Evolutionary conservation across 257 asterid genomes (phyloP), one percentile per base, ranked within the genome.

Genomic region (Ilex asprella): DNA sequence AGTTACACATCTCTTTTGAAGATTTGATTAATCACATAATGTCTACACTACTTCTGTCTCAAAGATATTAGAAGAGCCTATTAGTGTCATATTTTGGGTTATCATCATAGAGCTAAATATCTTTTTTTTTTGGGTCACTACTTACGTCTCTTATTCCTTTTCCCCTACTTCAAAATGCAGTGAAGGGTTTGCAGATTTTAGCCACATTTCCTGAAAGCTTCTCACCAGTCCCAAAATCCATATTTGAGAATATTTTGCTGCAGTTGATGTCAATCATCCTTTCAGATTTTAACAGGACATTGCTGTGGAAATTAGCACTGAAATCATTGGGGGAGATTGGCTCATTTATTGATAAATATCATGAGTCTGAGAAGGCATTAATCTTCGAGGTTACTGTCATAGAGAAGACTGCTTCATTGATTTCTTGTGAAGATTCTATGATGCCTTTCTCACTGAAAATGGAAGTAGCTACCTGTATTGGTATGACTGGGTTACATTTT

Each of bases 161-260:
- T 35, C 54, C 54, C 30, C 54, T 61, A 54, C 29, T 70, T 70
- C 39, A 49, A 64, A 71, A 62, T 85, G 84, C 84, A 92, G 99
- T 86, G 31, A 84, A 74, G 77, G 96, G 97, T 72, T 81, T 93
- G 85, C 81, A 85, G 76, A 77, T 74, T 69, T 72, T 93, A 82
- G 94, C 91, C 47, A 84, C 89, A 55, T 87, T 87, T 78, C 96
- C 99, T 10, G 88, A 75, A 75, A 78, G 86, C 79, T 81, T 81
- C 71, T 30, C 66, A 31, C 73, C 78, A 11, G 69, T 81, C 44
- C 82, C 91, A 59, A 67, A 76, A 78, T 55, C 81, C 64, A 66
- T 79, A 44, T 82, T 77, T 69, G 95, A 81, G 71, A 70, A 67
- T 56, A 86, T 87, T 68, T 71, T 93, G 81, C 66, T 68, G 74